Percentiles rank a stretch among this genome's conserved stretches.
These are phyloP conservation scores for Vararia minispora DNA, from an alignment of 768 basidiomycete species.

Conservation along the genomic window DNA sequence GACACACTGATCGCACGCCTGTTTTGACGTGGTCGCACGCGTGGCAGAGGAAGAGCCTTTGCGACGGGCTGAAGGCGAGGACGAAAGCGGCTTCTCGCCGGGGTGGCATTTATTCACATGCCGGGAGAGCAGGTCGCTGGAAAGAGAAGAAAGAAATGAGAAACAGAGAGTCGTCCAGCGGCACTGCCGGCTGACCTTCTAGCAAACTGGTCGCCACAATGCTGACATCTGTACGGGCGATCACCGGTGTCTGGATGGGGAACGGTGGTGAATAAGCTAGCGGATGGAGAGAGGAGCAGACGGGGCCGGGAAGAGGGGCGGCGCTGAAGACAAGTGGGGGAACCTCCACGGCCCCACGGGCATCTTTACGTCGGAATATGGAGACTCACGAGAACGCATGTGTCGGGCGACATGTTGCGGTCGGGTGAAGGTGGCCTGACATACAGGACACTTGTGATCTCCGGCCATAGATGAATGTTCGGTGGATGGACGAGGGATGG, in stretches of 20 bases:
- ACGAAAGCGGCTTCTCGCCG: slow-evolving; percentile 46
- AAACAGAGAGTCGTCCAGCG: too few species aligned
- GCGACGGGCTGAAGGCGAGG: slow-evolving; percentile 35
- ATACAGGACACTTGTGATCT: slow-evolving; percentile 81
- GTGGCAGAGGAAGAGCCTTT: slow-evolving; percentile 59
- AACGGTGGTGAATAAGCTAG: slow-evolving; percentile 5
- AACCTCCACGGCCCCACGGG: too few species aligned
- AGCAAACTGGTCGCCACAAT: slow-evolving; percentile 86
- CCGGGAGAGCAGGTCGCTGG: slow-evolving; percentile 72
- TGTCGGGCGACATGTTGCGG: slow-evolving; percentile 86
- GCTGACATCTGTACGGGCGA: slow-evolving; percentile 80
- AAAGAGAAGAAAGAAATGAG: neutral
- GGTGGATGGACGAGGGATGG: too few species aligned
- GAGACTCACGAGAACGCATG: slow-evolving; percentile 77
- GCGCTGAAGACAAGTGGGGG: slow-evolving; percentile 9
- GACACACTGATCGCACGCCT: slow-evolving; percentile 80
- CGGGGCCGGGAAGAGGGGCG: neutral
- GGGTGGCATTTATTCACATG: slow-evolving; percentile 87
- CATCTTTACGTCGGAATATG: slow-evolving; percentile 1
- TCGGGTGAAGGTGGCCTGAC: slow-evolving; percentile 77
- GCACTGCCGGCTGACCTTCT: slow-evolving; percentile 65
- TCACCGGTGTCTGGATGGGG: slow-evolving; percentile 65
- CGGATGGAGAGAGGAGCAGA: slow-evolving; percentile 4
- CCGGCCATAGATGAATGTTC: slow-evolving; percentile 49
- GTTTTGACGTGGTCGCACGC: slow-evolving; percentile 68